Evolutionary conservation across 1,284 basidiomycete genomes (phyloP).

Genomic region (Fomitopsis betulina): DNA sequence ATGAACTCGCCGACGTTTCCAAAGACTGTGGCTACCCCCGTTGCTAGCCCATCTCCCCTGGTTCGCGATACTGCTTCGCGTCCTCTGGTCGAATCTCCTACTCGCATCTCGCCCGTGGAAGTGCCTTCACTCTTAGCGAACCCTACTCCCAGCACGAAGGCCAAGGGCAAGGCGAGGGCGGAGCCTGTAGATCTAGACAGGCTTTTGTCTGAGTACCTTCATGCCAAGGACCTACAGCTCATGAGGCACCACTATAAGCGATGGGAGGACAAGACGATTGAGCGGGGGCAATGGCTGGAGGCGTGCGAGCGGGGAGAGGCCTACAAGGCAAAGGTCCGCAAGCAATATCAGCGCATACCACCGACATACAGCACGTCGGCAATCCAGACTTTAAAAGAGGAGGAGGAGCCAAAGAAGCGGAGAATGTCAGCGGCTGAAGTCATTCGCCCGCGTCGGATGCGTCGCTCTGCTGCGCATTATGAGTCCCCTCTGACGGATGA

Average conservation of each 20-base stretch:
- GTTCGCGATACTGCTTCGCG: conserved; percentile 4
- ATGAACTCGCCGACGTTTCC: conserved; percentile 16
- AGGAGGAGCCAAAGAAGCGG: conserved; percentile 17
- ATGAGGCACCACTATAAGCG: conserved; percentile 31
- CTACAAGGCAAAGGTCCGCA: conserved; percentile 46
- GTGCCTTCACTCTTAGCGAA: neutral
- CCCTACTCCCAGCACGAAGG: conserved; percentile 15
- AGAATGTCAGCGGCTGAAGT: conserved; percentile 20
- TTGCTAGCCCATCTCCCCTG: conserved; percentile 12
- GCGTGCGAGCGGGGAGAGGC: conserved; percentile 54
- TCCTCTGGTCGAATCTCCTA: conserved; percentile 1
- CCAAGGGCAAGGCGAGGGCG: conserved; percentile 25
- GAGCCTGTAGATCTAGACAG: conserved; percentile 13
- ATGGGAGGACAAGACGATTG: conserved; percentile 42
- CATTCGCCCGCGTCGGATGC: conserved; percentile 36
- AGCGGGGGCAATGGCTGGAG: conserved; percentile 49
- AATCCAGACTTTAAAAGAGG: conserved; percentile 10
- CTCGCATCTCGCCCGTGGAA: neutral
- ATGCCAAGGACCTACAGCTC: neutral
- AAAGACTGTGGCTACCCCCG: conserved; percentile 6
- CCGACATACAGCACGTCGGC: conserved; percentile 18
- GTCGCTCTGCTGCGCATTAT: conserved; percentile 45
- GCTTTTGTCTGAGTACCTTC: conserved; percentile 10
- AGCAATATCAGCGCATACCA: conserved; percentile 33
- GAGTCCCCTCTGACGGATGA: conserved; percentile 54